Percentiles rank a stretch among this genome's conserved stretches.
Evolutionary conservation across 2,329 filamentous ascomycete species (phyloP).

Genomic region (Teratosphaeriaceae sp.): DNA sequence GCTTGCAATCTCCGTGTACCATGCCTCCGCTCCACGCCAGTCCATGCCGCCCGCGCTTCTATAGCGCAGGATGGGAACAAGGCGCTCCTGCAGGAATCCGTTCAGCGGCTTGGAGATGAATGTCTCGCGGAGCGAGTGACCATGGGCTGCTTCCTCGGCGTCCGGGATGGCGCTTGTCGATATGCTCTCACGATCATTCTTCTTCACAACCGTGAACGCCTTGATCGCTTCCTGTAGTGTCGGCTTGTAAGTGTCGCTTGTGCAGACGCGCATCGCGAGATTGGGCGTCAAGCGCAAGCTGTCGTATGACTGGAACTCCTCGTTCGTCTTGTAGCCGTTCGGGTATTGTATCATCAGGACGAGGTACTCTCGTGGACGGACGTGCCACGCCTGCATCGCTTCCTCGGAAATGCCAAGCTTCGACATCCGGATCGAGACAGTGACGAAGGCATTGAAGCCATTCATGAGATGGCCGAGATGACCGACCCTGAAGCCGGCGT

Average conservation of each 20-base stretch:
- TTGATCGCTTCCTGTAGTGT: conserved; percentile 47
- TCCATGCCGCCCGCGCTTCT: conserved; percentile 48
- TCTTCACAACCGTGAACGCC: conserved; percentile 42
- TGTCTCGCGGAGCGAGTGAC: conserved; percentile 43
- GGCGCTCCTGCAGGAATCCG: conserved; percentile 58
- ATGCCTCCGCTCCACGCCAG: conserved; percentile 63
- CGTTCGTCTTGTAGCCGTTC: conserved; percentile 54
- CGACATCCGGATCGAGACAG: conserved; percentile 61
- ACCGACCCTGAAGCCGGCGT: conserved; percentile 65
- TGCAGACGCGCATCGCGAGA: conserved; percentile 61
- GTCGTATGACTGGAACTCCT: conserved; percentile 44
- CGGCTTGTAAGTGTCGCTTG: conserved; percentile 68
- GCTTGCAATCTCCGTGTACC: conserved; percentile 32
- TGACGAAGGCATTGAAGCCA: conserved; percentile 48
- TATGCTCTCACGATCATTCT: conserved; percentile 14
- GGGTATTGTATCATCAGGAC: conserved; percentile 64
- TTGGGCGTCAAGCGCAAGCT: conserved; percentile 27
- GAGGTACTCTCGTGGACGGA: conserved; percentile 61
- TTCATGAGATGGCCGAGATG: conserved; percentile 48
- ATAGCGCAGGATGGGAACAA: conserved; percentile 56
- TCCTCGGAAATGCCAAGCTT: conserved; percentile 69
- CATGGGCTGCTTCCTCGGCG: conserved; percentile 21
- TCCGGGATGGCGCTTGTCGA: conserved; percentile 8
- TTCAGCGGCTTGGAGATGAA: conserved; percentile 70
- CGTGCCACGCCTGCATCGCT: conserved; percentile 68